These are phyloP conservation scores for Ganoderma sp. DNA, from an alignment of 1,284 basidiomycete genomes.

Conservation along the genomic window DNA sequence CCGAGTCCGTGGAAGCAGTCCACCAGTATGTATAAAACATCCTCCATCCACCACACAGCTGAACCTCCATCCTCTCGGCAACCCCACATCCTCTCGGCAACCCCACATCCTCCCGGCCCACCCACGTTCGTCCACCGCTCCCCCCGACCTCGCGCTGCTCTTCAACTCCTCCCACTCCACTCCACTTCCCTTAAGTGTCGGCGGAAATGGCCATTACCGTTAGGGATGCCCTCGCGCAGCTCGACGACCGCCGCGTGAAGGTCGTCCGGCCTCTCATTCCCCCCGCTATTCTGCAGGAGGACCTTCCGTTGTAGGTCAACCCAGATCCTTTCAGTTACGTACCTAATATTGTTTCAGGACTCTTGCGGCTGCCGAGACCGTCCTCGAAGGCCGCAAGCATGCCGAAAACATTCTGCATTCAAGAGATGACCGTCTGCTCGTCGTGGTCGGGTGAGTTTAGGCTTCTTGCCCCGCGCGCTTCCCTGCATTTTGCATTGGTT, in stretches of 20 bases:
- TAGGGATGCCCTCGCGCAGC: conserved; percentile 76
- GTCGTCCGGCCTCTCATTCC: conserved; percentile 88
- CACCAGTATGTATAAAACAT: conserved; percentile 32
- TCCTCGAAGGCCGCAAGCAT: conserved; percentile 82
- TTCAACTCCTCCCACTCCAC: conserved; percentile 2
- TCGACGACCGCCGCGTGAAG: conserved; percentile 89
- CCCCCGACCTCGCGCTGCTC: conserved; percentile 15
- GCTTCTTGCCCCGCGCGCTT: neutral
- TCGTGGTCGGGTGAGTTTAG: conserved; percentile 79
- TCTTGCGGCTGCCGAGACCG: conserved; percentile 77
- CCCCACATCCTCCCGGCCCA: neutral
- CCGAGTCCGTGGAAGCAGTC: conserved; percentile 7
- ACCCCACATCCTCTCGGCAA: neutral
- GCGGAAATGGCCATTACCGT: conserved; percentile 63
- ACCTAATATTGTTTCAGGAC: conserved; percentile 49
- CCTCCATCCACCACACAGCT: conserved; percentile 15
- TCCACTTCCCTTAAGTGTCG: conserved; percentile 42
- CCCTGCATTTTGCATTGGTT: neutral
- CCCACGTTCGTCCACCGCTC: neutral
- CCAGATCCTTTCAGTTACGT: too few species aligned
- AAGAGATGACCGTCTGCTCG: conserved; percentile 87
- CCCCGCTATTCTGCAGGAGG: conserved; percentile 91
- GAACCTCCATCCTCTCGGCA: conserved; percentile 12
- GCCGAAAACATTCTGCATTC: conserved; percentile 84
- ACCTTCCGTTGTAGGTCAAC: conserved; percentile 68